phyloP scores from a whole-genome alignment of 2,329 filamentous ascomycete genomes.

The Colletotrichum caudatum region DNA sequence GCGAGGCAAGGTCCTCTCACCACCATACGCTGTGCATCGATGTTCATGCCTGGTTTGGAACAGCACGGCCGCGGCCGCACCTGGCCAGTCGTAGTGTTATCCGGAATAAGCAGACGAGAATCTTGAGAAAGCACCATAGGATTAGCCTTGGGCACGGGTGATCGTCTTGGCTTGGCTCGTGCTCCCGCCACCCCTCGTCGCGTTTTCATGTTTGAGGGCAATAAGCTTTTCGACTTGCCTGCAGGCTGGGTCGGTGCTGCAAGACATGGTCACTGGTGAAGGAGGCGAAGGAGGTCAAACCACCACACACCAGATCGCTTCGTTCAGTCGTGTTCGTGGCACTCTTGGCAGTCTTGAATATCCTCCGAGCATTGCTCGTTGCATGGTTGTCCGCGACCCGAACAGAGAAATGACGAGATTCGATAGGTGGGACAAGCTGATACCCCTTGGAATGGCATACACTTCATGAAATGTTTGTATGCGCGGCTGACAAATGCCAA shows the following conservation, averaged over 20 bases:
- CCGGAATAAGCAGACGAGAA: slow-evolving; percentile 24
- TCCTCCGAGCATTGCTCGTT: slow-evolving; percentile 11
- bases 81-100: slow-evolving; percentile 17
- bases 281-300: slow-evolving; percentile 29
- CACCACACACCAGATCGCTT: slow-evolving; percentile 29
- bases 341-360: neutral
- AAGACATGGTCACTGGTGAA: slow-evolving; percentile 12
- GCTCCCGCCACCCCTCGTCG: slow-evolving; percentile 12
- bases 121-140: slow-evolving; percentile 9
- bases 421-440: slow-evolving; percentile 16
- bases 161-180: slow-evolving; percentile 34
- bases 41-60: slow-evolving; percentile 37
- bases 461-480: slow-evolving; percentile 12
- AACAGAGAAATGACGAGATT: slow-evolving; percentile 13
- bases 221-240: slow-evolving; percentile 28
- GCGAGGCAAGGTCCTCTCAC: slow-evolving; percentile 1
- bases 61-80: slow-evolving; percentile 5
- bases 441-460: slow-evolving; percentile 5
- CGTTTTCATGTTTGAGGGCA: slow-evolving; percentile 25
- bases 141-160: slow-evolving; percentile 20
- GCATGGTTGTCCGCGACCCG: slow-evolving; percentile 18
- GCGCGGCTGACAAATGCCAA: slow-evolving; percentile 10
- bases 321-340: slow-evolving; percentile 17
- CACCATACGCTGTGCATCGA: slow-evolving; percentile 12
- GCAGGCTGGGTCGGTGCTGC: slow-evolving; percentile 16